A percentile compares a stretch with the other conserved stretches of the same genome.
Conservation (phyloP, 768 basidiomycete genomes). For the Hebeloma cylindrosporum region DNA sequence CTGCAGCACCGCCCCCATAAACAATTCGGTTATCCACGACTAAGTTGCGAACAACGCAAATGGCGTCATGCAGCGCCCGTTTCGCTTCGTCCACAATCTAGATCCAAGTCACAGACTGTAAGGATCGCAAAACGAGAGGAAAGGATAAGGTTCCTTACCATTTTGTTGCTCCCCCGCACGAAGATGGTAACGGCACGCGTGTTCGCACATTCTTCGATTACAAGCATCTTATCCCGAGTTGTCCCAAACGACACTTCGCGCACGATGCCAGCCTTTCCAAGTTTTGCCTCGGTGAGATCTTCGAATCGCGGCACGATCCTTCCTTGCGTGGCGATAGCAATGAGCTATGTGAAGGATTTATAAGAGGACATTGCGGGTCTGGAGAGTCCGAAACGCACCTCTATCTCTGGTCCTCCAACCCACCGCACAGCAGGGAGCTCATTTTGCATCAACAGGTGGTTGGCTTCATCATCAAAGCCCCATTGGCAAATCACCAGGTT, state of each 20-base stretch:
- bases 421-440: slow-evolving; percentile 96
- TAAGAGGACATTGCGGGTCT: not conserved
- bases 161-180: slow-evolving; percentile 97
- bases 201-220: slow-evolving; percentile 99
- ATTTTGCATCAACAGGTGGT: slow-evolving; percentile 97
- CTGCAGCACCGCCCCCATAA: slow-evolving; percentile 97
- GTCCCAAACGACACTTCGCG: slow-evolving; percentile 96
- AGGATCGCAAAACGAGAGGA: not conserved
- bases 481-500: slow-evolving; percentile 99
- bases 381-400: slow-evolving; percentile 48
- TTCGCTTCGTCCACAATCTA: slow-evolving; percentile 99
- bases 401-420: slow-evolving; percentile 99
- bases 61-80: slow-evolving; percentile 94
- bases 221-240: slow-evolving; percentile 98
- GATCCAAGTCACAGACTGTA: not conserved
- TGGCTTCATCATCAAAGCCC: slow-evolving; percentile 99
- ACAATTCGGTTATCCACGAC: slow-evolving; percentile 96
- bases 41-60: slow-evolving; percentile 95
- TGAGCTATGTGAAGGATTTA: slow-evolving; percentile 54
- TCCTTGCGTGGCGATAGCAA: slow-evolving; percentile 97
- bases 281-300: slow-evolving; percentile 86
- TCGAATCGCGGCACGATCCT: slow-evolving; percentile 98
- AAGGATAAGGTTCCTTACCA: slow-evolving; percentile 52
- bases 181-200: slow-evolving; percentile 95
- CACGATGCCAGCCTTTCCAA: slow-evolving; percentile 91